Base-by-base conservation (phyloP, 1,139 yeast genomes). In the Sugiyamaella xylanicola region DNA sequence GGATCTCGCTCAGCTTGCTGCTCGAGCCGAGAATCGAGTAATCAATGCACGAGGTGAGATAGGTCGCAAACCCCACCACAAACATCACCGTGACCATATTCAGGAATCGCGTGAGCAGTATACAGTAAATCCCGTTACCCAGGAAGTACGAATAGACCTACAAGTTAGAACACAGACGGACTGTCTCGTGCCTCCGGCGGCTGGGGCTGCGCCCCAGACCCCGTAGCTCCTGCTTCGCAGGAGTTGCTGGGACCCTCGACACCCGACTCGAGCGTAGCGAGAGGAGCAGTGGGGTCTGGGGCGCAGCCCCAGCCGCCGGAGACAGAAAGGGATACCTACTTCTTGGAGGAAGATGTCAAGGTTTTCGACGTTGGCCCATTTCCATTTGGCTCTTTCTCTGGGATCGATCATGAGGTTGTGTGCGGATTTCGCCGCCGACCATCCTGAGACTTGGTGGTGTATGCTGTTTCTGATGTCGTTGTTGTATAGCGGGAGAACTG, bases 301-400 rank as follows among this genome's bases (percentile, higher is more conserved):
- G 9, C 9, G 32, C 5, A 11, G 32, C 32, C 5, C 32, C 11
- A 5, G 9, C 5, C 32, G 32, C 32, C 32, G 32, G 32, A 11
- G 11, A 7, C 9, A 7, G 25, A 16, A 40, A 8, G 17, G n/a
- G 11, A 15, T 27, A 32, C 48, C 20, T 45, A 45, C 48, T 29
- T 92, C 96, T 55, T 83, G 82, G 27, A 93, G 75, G 64, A 93
- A 93, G 51, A 84, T 81, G 71, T 93, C 99, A 71, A 93, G 79
- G 68, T 93, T 92, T 62, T 89, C 89, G 35, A 93, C 90, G 65
- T 93, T 93, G 0, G 98, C 96, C 98, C 99, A 95, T 57, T 89
- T 79, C 87, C 97, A 93, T 43, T 88, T 75, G 0, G 98, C 97
- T 51, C 92, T 74, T 68, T 92, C 97, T 62, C 80, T 82, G 0